Evolutionary conservation across 805 yeast species (phyloP).

Genomic region (Monosporozyma servazzii): DNA sequence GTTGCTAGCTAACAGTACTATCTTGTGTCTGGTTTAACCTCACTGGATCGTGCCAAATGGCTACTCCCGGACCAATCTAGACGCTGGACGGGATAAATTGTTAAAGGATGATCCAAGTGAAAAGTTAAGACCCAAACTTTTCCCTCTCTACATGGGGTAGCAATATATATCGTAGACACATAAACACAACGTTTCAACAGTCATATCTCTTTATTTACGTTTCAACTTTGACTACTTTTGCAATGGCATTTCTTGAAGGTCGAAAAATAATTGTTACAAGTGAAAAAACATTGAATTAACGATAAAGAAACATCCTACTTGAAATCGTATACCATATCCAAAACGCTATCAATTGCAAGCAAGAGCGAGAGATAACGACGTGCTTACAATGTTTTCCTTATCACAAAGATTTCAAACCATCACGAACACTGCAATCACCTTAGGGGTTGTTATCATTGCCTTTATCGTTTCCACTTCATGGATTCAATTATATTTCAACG

Average conservation of each 20-base stretch:
- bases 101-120: too few species aligned
- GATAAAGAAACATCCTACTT: neutral
- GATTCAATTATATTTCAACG: slow-evolving; percentile 37
- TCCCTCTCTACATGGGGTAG: too few species aligned
- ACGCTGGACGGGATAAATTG: too few species aligned
- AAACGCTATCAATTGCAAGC: neutral
- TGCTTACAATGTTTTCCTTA: slow-evolving; percentile 34
- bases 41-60: too few species aligned
- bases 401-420: slow-evolving; percentile 41
- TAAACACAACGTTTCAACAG: too few species aligned
- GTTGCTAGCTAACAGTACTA: too few species aligned
- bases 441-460: slow-evolving; percentile 38
- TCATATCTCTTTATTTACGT: too few species aligned
- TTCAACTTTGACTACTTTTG: too few species aligned
- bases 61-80: too few species aligned
- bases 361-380: neutral
- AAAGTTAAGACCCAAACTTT: too few species aligned
- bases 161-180: too few species aligned
- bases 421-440: slow-evolving; percentile 46
- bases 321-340: neutral
- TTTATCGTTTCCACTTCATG: slow-evolving; percentile 42
- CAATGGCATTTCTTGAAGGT: neutral
- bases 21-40: too few species aligned
- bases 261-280: neutral
- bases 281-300: neutral